A percentile compares a stretch with the other conserved stretches of the same genome.
These are phyloP conservation scores for Mycena haematopus DNA, from an alignment of 768 basidiomycete genomes.

Conservation along the genomic window DNA sequence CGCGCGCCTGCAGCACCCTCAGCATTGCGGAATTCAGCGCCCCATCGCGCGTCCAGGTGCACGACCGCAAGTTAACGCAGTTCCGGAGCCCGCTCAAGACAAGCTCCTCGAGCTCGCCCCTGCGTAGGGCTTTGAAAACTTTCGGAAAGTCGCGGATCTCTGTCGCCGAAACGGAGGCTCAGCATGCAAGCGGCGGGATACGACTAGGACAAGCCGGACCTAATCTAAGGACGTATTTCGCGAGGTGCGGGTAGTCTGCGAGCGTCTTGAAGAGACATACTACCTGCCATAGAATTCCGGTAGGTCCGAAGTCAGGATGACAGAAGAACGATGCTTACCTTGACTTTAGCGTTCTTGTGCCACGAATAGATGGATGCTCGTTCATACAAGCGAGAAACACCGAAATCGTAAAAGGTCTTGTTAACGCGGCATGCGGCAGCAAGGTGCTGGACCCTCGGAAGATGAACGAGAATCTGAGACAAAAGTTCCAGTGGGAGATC, in stretches of 20 bases:
- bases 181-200: background rate
- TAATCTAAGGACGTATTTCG: conserved; percentile 60
- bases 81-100: conserved; percentile 63
- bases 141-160: conserved; percentile 81
- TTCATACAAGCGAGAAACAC: conserved; percentile 60
- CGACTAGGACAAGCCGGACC: conserved; percentile 46
- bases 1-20: conserved; percentile 50
- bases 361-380: conserved; percentile 70
- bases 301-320: background rate
- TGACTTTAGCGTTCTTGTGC: conserved; percentile 69
- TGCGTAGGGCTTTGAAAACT: conserved; percentile 59
- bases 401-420: conserved; percentile 58
- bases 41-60: conserved; percentile 84
- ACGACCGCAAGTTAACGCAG: conserved; percentile 64
- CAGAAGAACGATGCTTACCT: conserved; percentile 43
- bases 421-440: conserved; percentile 62
- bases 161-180: conserved; percentile 33
- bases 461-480: conserved; percentile 56
- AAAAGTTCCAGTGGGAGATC: conserved; percentile 75
- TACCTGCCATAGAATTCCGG: conserved; percentile 51
- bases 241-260: conserved; percentile 58
- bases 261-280: conserved; percentile 67
- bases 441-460: conserved; percentile 61
- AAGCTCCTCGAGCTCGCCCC: conserved; percentile 41
- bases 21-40: conserved; percentile 69